These are phyloP conservation scores for Hyphodiscus hymeniophilus DNA, from an alignment of 495 filamentous ascomycete species.

Conservation along the genomic window DNA sequence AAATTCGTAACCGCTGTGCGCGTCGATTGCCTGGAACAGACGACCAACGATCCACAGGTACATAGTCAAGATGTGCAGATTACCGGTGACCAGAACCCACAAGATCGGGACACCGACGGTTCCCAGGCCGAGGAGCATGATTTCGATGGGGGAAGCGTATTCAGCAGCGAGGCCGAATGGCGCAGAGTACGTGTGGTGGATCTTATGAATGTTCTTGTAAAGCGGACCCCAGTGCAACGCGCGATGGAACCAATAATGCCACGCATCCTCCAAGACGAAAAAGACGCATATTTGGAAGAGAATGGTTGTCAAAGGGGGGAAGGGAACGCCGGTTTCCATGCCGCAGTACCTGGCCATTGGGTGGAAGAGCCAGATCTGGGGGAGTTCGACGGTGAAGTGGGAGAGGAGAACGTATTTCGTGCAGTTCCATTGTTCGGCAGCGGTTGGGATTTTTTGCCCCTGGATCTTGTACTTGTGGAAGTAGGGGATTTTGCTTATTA, in stretches of 20 bases:
- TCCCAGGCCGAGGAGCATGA: slow-evolving; percentile 93
- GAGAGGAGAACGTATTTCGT: slow-evolving; percentile 82
- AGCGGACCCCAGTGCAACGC: slow-evolving; percentile 91
- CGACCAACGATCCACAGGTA: slow-evolving; percentile 93
- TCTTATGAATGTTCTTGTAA: slow-evolving; percentile 94
- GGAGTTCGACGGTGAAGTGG: slow-evolving; percentile 95
- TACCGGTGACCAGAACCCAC: slow-evolving; percentile 73
- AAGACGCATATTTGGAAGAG: slow-evolving; percentile 87
- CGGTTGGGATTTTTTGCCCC: slow-evolving; percentile 83
- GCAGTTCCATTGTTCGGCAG: slow-evolving; percentile 88
- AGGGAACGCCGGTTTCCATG: slow-evolving; percentile 80
- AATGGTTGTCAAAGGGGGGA: slow-evolving; percentile 78
- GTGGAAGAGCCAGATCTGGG: slow-evolving; percentile 99
- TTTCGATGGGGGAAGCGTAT: slow-evolving; percentile 96
- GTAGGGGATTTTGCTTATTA: slow-evolving; percentile 78
- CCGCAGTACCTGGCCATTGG: slow-evolving; percentile 94
- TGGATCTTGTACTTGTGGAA: slow-evolving; percentile 95
- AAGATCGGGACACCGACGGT: slow-evolving; percentile 76
- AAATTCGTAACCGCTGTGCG: slow-evolving; percentile 96
- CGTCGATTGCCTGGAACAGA: slow-evolving; percentile 95
- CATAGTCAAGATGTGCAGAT: slow-evolving; percentile 95
- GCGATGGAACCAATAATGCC: slow-evolving; percentile 98
- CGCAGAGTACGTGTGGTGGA: slow-evolving; percentile 96
- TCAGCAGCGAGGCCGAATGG: slow-evolving; percentile 95
- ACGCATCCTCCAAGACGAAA: slow-evolving; percentile 92